phyloP scores from a whole-genome alignment of 306 rosid genomes.

The Citrullus colocynthis region DNA sequence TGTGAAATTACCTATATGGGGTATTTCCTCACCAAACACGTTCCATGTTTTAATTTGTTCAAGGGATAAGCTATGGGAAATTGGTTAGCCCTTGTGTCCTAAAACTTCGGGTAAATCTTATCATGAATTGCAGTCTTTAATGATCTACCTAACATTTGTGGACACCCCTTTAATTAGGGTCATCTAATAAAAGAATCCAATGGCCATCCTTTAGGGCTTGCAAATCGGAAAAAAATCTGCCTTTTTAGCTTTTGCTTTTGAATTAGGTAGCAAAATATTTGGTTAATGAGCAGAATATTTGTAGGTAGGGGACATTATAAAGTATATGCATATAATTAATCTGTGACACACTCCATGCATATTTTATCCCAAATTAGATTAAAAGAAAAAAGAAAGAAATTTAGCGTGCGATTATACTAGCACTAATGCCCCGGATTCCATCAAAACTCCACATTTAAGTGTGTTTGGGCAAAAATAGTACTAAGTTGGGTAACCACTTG shows the following conservation, averaged over 20 bases:
- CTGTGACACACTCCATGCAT: neutral
- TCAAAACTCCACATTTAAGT: too few species aligned
- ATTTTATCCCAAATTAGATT: neutral
- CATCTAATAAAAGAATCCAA: neutral
- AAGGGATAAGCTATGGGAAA: neutral
- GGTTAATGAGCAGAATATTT: neutral
- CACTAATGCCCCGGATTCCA: too few species aligned
- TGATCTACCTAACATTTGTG: neutral
- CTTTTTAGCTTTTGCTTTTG: neutral
- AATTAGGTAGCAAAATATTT: neutral
- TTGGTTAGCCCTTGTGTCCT: neutral
- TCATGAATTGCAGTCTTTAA: neutral
- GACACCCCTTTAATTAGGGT: neutral
- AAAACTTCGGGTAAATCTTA: neutral
- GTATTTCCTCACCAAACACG: neutral
- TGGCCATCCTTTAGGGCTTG: neutral
- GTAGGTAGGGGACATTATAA: neutral
- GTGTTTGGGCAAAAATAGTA: too few species aligned
- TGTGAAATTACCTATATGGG: neutral
- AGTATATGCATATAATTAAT: neutral
- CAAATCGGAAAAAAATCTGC: neutral
- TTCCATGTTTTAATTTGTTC: neutral
- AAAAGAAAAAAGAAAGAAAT: neutral
- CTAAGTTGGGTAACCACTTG: too few species aligned
- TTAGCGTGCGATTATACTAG: too few species aligned